phyloP scores from a whole-genome alignment of 371 early-diverging fungal genomes.

The Syncephalastrum sp. region DNA sequence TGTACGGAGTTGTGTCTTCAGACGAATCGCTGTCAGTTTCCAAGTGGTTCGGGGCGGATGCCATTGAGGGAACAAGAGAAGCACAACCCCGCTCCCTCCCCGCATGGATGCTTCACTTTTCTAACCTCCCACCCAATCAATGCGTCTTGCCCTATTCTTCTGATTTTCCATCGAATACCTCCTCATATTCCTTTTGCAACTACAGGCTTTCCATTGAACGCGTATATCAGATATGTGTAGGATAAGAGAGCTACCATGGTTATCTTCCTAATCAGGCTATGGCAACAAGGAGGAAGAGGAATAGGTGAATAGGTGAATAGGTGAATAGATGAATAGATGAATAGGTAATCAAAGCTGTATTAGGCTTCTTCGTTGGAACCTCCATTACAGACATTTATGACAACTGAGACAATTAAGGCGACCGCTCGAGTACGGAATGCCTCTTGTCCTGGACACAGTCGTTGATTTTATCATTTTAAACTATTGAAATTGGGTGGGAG shows the following conservation, averaged over 20 bases:
- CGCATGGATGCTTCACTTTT: too few relatives aligned
- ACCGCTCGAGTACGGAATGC: neutral
- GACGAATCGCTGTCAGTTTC: slow-evolving; percentile 18
- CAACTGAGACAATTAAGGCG: too few relatives aligned
- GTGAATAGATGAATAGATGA: too few relatives aligned
- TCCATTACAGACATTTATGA: too few relatives aligned
- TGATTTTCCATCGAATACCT: neutral
- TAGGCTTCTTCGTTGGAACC: too few relatives aligned
- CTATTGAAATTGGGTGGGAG: neutral
- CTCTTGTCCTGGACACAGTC: neutral
- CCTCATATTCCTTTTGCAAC: slow-evolving; percentile 6
- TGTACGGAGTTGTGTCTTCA: slow-evolving; percentile 15
- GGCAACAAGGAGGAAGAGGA: too few relatives aligned
- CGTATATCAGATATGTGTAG: slow-evolving; percentile 2
- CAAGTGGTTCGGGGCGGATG: slow-evolving; percentile 6
- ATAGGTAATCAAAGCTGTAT: too few relatives aligned
- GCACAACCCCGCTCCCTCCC: too few relatives aligned
- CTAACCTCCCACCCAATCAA: too few relatives aligned
- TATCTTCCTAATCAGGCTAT: too few relatives aligned
- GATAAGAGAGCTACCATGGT: neutral
- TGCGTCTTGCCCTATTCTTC: too few relatives aligned
- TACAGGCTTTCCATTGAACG: neutral
- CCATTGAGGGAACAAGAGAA: neutral
- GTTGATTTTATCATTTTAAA: neutral
- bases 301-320: too few relatives aligned